phyloP scores from a whole-genome alignment of 441 rosid genomes.

The Pelargonium cotyledonis region DNA sequence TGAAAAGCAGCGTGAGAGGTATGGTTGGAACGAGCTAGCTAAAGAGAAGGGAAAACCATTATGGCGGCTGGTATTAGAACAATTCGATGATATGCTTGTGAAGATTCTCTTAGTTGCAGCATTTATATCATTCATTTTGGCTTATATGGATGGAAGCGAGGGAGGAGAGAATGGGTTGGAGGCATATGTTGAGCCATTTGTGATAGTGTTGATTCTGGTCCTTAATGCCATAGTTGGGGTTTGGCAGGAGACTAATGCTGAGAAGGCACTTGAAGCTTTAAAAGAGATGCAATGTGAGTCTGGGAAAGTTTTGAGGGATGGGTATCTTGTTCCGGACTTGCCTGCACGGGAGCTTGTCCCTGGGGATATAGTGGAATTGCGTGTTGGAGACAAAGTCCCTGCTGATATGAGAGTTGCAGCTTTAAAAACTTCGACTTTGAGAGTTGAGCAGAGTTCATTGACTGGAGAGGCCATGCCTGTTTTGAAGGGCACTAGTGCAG shows the following conservation, averaged over 20 bases:
- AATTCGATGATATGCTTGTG: constrained; percentile 40
- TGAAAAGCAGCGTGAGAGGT: constrained; percentile 21
- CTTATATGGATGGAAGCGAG: constrained; percentile 33
- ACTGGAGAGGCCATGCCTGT: constrained; percentile 47
- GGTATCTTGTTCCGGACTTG: constrained; percentile 23
- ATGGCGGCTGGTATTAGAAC: constrained; percentile 31
- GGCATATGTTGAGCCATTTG: constrained; percentile 42
- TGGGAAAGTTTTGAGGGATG: constrained; percentile 35
- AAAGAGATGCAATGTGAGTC: constrained; percentile 43
- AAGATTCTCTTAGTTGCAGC: constrained; percentile 34
- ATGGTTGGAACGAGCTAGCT: constrained; percentile 35
- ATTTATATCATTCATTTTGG: constrained; percentile 36
- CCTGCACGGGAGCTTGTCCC: constrained; percentile 37
- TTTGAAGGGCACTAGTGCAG: constrained; percentile 32
- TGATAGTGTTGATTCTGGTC: constrained; percentile 38
- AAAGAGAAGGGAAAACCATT: constrained; percentile 31
- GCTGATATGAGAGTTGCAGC: constrained; percentile 40
- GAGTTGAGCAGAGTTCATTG: constrained; percentile 41
- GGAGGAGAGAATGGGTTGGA: constrained; percentile 35
- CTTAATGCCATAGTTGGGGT: constrained; percentile 40
- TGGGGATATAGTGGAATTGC: constrained; percentile 37
- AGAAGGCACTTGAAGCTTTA: constrained; percentile 42
- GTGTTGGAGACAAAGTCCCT: constrained; percentile 40
- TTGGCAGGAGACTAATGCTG: constrained; percentile 45
- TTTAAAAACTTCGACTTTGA: constrained; percentile 38